Conservation (phyloP, 2,329 filamentous ascomycete genomes). For the Sarocladium oryzae region DNA sequence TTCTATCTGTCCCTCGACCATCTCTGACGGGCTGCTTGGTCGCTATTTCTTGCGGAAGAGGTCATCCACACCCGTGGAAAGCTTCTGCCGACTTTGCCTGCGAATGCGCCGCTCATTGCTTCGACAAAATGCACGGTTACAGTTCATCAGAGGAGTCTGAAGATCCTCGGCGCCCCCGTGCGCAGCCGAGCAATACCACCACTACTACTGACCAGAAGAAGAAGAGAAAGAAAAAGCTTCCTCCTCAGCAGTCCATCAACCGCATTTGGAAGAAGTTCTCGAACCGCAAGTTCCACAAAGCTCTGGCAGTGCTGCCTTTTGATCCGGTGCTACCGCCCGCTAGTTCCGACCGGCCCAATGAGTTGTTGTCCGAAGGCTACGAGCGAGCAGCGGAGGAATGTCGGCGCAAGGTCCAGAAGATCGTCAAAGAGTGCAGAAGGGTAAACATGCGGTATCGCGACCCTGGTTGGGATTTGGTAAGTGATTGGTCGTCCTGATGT, state of each 20-base stretch:
- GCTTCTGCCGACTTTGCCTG: too few relatives aligned
- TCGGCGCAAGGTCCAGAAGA: slow-evolving; percentile 53
- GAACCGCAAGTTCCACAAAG: slow-evolving; percentile 55
- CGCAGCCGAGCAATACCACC: slow-evolving; percentile 25
- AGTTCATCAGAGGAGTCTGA: slow-evolving; percentile 45
- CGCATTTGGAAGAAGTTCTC: slow-evolving; percentile 59
- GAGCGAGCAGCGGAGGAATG: slow-evolving; percentile 60
- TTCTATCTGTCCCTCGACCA: neutral
- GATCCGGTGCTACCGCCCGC: slow-evolving; percentile 49
- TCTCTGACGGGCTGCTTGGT: too few relatives aligned
- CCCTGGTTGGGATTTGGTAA: slow-evolving; percentile 51
- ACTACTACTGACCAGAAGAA: slow-evolving; percentile 38
- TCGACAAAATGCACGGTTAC: slow-evolving; percentile 34
- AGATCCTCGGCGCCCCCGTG: slow-evolving; percentile 33
- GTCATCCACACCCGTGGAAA: too few relatives aligned
- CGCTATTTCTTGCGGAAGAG: too few relatives aligned
- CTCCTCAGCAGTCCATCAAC: slow-evolving; percentile 61
- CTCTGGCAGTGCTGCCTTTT: slow-evolving; percentile 58
- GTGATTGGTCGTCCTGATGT: slow-evolving; percentile 16
- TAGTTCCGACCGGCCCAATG: slow-evolving; percentile 48
- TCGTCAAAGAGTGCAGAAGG: slow-evolving; percentile 59
- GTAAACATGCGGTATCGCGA: slow-evolving; percentile 77
- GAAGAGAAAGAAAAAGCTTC: slow-evolving; percentile 51
- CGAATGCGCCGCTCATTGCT: too few relatives aligned
- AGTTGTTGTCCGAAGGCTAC: slow-evolving; percentile 54